Base-by-base conservation (phyloP, 1,139 yeast species). In the Candida sp. region DNA sequence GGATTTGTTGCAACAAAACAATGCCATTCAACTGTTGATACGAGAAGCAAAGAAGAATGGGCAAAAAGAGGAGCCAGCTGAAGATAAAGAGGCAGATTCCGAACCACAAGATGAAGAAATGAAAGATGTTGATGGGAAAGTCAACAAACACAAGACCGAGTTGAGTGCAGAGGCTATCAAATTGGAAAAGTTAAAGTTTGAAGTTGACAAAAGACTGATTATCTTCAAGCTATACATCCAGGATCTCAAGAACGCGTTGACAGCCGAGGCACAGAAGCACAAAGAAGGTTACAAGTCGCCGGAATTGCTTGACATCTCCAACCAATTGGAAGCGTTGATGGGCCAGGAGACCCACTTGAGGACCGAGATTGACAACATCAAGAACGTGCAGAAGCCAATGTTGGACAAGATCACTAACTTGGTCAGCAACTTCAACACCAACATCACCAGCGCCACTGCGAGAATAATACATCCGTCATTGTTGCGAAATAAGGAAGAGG, bases 301-400 rank as follows among this genome's bases (percentile, higher is more conserved):
- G 6, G 60, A 73, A 12, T 55, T 53, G 5, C 27, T 38, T 12
- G 54, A 54, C 17, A 48, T 55, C 12, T 35, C 59, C 9, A 38
- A 49, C 7, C 62, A 69, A 47, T 63, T 62, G 45, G 65, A 63
- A 17, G 48, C 46, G 11, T 58, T 75, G 22, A 44, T 57, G 7
- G 51, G 49, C 3, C 58, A 59, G 23, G 63, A 68, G 48, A 44
- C 58, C 2, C 48, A 49, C 3, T 54, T 71, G 4, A 56, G 60
- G 27, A 55, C 59, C 17, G 66, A 63, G 28, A 65, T 73, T 17
- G 60, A 58, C n/a, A 63, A 66, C 31, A 65, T 74, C 41, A 63
- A 61, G 42, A 63, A 65, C 9, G 63, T 68, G 3, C 75, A 75
- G 51, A 63, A 72, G 48, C 81, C 81, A 1, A 57, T 74, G 25